phyloP scores from a whole-genome alignment of 1,139 yeast genomes.

The Arxiozyma heterogenica region DNA sequence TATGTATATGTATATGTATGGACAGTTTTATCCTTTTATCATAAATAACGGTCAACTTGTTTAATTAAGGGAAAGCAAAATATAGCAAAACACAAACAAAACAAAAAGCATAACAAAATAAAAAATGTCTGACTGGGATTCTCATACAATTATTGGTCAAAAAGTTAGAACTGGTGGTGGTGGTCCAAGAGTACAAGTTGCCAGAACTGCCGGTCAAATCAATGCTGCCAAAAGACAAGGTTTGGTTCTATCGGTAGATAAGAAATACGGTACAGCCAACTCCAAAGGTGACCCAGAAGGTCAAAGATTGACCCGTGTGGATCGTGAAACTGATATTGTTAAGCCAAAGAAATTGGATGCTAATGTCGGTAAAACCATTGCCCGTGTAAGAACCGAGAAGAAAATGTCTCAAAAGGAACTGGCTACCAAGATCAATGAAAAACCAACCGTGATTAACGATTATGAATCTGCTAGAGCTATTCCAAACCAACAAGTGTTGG shows the following conservation, averaged over 20 bases:
- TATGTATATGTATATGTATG: too few relatives aligned
- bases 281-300: slow-evolving; percentile 78
- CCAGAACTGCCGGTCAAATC: slow-evolving; percentile 65
- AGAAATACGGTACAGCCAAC: slow-evolving; percentile 69
- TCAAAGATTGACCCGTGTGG: slow-evolving; percentile 86
- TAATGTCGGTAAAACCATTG: slow-evolving; percentile 80
- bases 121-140: slow-evolving; percentile 69
- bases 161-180: slow-evolving; percentile 82
- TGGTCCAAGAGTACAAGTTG: slow-evolving; percentile 81
- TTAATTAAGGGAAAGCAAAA: too few relatives aligned
- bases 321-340: slow-evolving; percentile 87
- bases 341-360: slow-evolving; percentile 83
- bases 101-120: background rate
- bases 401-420: slow-evolving; percentile 87
- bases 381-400: slow-evolving; percentile 82
- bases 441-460: slow-evolving; percentile 90
- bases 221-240: slow-evolving; percentile 94
- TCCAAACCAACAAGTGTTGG: slow-evolving; percentile 91
- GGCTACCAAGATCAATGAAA: slow-evolving; percentile 91
- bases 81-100: background rate
- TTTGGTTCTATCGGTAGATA: slow-evolving; percentile 80
- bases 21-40: too few relatives aligned
- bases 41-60: too few relatives aligned
- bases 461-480: slow-evolving; percentile 96
- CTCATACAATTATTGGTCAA: slow-evolving; percentile 78